Conservation (phyloP, 768 basidiomycete species). For the Hericium alpestre region DNA sequence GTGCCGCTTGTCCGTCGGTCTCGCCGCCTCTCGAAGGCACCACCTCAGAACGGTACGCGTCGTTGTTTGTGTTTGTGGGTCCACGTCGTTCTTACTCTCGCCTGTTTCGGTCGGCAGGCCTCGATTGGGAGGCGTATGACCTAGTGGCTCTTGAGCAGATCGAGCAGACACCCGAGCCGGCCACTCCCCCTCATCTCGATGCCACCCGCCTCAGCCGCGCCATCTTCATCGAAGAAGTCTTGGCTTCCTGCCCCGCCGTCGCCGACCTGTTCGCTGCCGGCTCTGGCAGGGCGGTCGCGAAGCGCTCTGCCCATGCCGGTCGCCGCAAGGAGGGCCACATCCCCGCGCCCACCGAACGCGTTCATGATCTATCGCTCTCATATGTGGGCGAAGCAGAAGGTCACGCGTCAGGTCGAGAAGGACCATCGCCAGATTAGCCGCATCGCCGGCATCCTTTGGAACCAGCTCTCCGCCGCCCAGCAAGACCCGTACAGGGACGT, state of each 20-base stretch:
- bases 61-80: conserved; percentile 14
- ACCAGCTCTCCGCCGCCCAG: conserved; percentile 35
- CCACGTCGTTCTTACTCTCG: conserved; percentile 23
- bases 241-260: conserved; percentile 12
- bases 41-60: conserved; percentile 19
- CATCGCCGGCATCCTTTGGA: conserved; percentile 64
- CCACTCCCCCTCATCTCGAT: background rate
- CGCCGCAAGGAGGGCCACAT: conserved; percentile 41
- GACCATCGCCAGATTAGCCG: conserved; percentile 68
- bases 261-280: conserved; percentile 6
- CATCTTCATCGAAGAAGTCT: conserved; percentile 6
- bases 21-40: conserved; percentile 32
- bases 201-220: background rate
- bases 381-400: conserved; percentile 41
- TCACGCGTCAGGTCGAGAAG: conserved; percentile 34
- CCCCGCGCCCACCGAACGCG: conserved; percentile 69
- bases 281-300: conserved; percentile 17
- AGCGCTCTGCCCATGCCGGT: conserved; percentile 30
- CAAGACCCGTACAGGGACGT: conserved; percentile 34
- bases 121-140: conserved; percentile 20
- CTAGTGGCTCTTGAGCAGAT: background rate
- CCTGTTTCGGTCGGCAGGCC: conserved; percentile 23
- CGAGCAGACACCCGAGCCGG: background rate
- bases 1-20: conserved; percentile 27
- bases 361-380: conserved; percentile 77